These are phyloP conservation scores for Mycena vulgaris DNA, from an alignment of 768 basidiomycete species.

Conservation along the genomic window DNA sequence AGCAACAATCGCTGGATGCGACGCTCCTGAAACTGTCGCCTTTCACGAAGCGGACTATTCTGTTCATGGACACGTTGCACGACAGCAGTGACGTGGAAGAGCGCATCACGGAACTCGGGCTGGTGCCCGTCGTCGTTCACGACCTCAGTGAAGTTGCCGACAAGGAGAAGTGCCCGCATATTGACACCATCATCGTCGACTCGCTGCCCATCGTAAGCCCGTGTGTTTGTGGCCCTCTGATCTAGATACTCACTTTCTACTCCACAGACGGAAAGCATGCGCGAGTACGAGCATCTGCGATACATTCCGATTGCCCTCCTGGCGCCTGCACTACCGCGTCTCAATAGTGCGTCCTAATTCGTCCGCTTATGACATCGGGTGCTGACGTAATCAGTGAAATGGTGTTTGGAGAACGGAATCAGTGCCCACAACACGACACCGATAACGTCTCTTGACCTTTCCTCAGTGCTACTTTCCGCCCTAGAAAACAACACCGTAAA, in stretches of 20 bases:
- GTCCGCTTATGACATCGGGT: conserved; percentile 23
- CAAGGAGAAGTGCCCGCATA: conserved; percentile 87
- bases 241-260: conserved; percentile 17
- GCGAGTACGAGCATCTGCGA: conserved; percentile 94
- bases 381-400: conserved; percentile 76
- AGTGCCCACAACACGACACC: conserved; percentile 96
- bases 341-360: conserved; percentile 72
- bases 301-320: conserved; percentile 97
- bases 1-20: conserved; percentile 75
- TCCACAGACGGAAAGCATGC: conserved; percentile 85
- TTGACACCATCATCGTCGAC: conserved; percentile 97
- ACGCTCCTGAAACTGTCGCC: conserved; percentile 87
- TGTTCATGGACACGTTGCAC: conserved; percentile 90
- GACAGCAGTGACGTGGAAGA: conserved; percentile 85
- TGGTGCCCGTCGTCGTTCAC: conserved; percentile 83
- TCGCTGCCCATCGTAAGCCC: conserved; percentile 82
- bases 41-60: conserved; percentile 89
- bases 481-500: conserved; percentile 96
- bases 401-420: conserved; percentile 97
- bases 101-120: conserved; percentile 83
- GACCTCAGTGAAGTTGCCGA: conserved; percentile 86
- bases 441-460: conserved; percentile 88
- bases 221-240: background rate
- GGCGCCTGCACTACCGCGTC: conserved; percentile 81
- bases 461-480: conserved; percentile 93